Conservation (phyloP, 1,284 basidiomycete genomes). For the Hemileia vastatrix region DNA sequence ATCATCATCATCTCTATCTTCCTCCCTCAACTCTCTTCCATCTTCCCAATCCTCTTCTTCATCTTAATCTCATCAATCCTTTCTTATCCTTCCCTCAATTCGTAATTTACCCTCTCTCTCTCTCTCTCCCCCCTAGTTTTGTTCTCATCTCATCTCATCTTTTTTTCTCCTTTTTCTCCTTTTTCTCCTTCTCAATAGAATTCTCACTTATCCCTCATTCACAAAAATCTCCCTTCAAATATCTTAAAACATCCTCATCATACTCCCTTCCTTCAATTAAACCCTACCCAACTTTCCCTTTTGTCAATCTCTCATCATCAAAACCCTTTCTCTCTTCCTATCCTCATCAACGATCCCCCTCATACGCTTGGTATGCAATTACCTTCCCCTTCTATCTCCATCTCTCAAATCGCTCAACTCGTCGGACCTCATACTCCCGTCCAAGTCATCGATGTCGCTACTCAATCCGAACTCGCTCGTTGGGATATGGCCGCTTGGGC, state of each 20-base stretch:
- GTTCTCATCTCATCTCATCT: not conserved
- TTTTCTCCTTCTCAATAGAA: not conserved
- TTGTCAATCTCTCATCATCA: not conserved
- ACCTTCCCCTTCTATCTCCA: slow-evolving; percentile 1
- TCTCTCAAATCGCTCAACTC: slow-evolving; percentile 9
- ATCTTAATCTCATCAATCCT: slow-evolving; percentile 10
- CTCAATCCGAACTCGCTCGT: slow-evolving; percentile 41
- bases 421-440: slow-evolving; percentile 14
- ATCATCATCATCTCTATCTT: not conserved
- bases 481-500: slow-evolving; percentile 90
- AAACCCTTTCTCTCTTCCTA: slow-evolving; percentile 5
- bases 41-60: slow-evolving; percentile 1
- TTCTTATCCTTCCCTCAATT: slow-evolving; percentile 3
- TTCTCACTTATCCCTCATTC: not conserved
- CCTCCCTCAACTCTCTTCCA: not conserved
- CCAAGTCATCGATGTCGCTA: slow-evolving; percentile 40
- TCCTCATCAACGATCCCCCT: slow-evolving; percentile 9
- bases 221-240: not conserved
- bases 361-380: slow-evolving; percentile 4
- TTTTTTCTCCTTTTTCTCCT: not conserved
- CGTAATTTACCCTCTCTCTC: no score
- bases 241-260: no score
- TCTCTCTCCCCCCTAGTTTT: no score
- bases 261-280: slow-evolving; percentile 8
- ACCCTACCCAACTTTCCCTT: slow-evolving; percentile 1